Evolutionary conservation across 2,329 filamentous ascomycete genomes (phyloP).

Genomic region (Ascosphaera apis): DNA sequence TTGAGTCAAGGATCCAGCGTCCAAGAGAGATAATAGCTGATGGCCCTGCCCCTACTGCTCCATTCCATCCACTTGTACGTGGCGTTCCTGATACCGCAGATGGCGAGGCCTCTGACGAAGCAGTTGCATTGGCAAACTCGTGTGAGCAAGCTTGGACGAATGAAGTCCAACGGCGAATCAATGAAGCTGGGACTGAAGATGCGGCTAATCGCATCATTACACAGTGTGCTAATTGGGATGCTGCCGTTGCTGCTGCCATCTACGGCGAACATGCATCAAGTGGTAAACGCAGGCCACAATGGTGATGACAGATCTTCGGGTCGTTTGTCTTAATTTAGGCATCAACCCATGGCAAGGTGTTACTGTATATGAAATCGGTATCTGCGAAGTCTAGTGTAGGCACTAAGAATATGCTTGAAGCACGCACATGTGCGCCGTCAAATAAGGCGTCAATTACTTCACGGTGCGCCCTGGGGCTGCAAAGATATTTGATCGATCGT

Average conservation of each 20-base stretch:
- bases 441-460: too few species aligned
- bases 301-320: background rate
- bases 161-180: slow-evolving; percentile 8
- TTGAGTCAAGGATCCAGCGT: slow-evolving; percentile 13
- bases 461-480: too few species aligned
- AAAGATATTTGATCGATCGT: too few species aligned
- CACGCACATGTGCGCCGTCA: too few species aligned
- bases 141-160: slow-evolving; percentile 6
- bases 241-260: slow-evolving; percentile 5
- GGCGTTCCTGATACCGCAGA: background rate
- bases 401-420: too few species aligned
- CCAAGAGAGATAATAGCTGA: slow-evolving; percentile 3
- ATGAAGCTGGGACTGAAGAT: slow-evolving; percentile 3
- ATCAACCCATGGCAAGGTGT: background rate
- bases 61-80: background rate
- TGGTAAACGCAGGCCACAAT: background rate
- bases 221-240: slow-evolving; percentile 9
- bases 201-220: slow-evolving; percentile 6
- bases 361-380: background rate
- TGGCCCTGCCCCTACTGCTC: background rate
- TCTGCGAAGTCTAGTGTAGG: too few species aligned
- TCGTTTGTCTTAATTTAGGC: background rate
- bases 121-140: background rate
- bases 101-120: background rate
- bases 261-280: background rate